These are phyloP conservation scores for Rosa hybrid DNA, from an alignment of 331 rosid species.

Conservation along the genomic window DNA sequence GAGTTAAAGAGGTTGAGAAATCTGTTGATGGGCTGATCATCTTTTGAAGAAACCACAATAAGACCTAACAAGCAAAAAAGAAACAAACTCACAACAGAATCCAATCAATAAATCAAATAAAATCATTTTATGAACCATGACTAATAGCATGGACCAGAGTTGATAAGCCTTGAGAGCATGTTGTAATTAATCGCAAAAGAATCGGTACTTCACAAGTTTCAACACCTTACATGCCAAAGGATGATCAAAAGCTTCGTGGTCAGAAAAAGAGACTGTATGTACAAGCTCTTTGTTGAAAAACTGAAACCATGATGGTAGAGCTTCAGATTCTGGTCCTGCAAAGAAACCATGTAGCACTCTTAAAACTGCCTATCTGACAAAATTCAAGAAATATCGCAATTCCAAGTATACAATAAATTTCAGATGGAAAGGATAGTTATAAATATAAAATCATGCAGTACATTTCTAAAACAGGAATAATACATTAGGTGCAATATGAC, in stretches of 20 bases:
- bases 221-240: constrained; percentile 92
- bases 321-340: constrained; percentile 68
- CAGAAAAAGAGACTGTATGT: constrained; percentile 77
- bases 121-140: constrained; percentile 6
- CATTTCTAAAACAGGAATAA: not conserved
- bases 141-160: constrained; percentile 5
- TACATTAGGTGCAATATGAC: not conserved
- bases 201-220: constrained; percentile 20
- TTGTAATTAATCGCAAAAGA: constrained; percentile 14
- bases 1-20: constrained; percentile 74
- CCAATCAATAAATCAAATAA: not conserved
- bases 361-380: constrained; percentile 17
- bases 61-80: constrained; percentile 56
- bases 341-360: constrained; percentile 18
- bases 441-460: constrained; percentile 1
- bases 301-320: constrained; percentile 87
- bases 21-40: constrained; percentile 80
- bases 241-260: constrained; percentile 99
- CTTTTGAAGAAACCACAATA: constrained; percentile 89
- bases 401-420: not conserved
- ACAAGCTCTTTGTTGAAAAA: constrained; percentile 83
- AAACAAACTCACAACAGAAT: constrained; percentile 19
- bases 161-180: constrained; percentile 5
- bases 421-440: not conserved
- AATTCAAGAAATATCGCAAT: constrained; percentile 8